A percentile compares a stretch with the other conserved stretches of the same genome.
Evolutionary conservation across 139 green algal species (phyloP).

Genomic region (Astrephomene gubernaculifera): DNA sequence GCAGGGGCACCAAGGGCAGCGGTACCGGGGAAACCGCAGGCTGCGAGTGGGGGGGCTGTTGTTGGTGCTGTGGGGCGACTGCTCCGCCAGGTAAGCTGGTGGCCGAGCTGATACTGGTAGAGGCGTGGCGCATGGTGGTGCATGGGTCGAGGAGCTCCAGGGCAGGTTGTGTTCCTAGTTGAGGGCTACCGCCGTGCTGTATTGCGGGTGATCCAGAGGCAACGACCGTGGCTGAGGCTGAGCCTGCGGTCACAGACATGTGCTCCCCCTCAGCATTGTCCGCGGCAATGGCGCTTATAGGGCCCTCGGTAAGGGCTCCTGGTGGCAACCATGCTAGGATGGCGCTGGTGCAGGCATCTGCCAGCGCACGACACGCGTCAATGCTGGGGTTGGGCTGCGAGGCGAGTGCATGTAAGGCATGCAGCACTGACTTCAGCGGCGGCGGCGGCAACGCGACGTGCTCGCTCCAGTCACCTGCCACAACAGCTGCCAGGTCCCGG

Average conservation of each 20-base stretch:
- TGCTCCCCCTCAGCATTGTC: too few relatives aligned
- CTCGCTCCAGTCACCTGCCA: background rate
- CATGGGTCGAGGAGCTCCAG: too few relatives aligned
- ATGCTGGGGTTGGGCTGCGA: background rate
- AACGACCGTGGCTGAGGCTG: too few relatives aligned
- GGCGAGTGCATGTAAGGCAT: background rate
- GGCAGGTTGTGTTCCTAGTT: too few relatives aligned
- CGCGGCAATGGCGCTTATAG: too few relatives aligned
- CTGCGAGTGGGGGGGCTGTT: background rate
- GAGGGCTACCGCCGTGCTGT: too few relatives aligned
- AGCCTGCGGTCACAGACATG: too few relatives aligned
- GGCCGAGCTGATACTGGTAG: too few relatives aligned
- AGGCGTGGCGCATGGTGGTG: too few relatives aligned
- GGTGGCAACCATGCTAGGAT: conserved; percentile 9
- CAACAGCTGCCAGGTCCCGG: background rate
- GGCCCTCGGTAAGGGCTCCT: background rate
- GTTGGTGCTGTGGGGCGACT: too few relatives aligned
- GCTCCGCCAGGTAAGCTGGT: too few relatives aligned
- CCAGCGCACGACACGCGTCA: background rate
- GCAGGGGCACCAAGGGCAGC: background rate
- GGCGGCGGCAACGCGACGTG: background rate
- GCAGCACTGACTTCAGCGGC: conserved; percentile 9
- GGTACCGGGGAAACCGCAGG: background rate
- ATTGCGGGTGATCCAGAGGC: too few relatives aligned
- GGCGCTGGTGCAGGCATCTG: background rate